Evolutionary conservation across 495 filamentous ascomycete genomes (phyloP), one percentile per base, ranked within the genome.

Genomic region (Xylaria curta): DNA sequence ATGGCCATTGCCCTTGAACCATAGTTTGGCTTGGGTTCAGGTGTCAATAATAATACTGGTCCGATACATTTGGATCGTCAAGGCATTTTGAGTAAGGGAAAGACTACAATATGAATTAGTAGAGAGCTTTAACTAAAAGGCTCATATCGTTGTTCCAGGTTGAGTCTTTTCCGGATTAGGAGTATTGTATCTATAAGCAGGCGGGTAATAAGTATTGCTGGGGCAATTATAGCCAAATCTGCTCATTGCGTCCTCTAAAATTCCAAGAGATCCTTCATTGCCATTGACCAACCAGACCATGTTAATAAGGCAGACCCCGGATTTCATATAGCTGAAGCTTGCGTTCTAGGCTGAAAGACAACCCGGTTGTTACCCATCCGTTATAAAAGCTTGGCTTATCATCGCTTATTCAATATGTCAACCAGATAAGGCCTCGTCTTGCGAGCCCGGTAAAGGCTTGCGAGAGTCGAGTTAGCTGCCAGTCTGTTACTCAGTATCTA

Each of bases 291-390:
- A 59, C 24, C 66, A 69, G 17, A 28, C 12, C 33, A 26, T 44
- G 33, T 56, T 26, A 10, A 67, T 54, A 49, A 44, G 38, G 47
- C 47, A 44, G 36, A 54, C 49, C 49, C 65, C 65, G 42, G 33
- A 63, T 33, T 26, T 71, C 69, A 65, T 66, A 42, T 71, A 51
- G 60, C 36, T 71, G 61, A 66, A 66, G 66, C 61, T 59, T 54
- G 12, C 4, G 44, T 56, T 60, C 59, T 59, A 71, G 59, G 59
- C 69, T 71, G 60, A 65, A 71, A 63, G 47, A 38, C 51, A 36
- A 58, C 61, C 69, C 44, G 68, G 60, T 59, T 58, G 60, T 59
- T 38, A 66, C 69, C 69, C 69, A 58, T 46, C 59, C 33, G 58
- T 51, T 21, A 47, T 31, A 70, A 21, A 24, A 19, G 53, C 46